These are phyloP conservation scores for Corylus avellana DNA, from an alignment of 306 rosid species.

Conservation along the genomic window DNA sequence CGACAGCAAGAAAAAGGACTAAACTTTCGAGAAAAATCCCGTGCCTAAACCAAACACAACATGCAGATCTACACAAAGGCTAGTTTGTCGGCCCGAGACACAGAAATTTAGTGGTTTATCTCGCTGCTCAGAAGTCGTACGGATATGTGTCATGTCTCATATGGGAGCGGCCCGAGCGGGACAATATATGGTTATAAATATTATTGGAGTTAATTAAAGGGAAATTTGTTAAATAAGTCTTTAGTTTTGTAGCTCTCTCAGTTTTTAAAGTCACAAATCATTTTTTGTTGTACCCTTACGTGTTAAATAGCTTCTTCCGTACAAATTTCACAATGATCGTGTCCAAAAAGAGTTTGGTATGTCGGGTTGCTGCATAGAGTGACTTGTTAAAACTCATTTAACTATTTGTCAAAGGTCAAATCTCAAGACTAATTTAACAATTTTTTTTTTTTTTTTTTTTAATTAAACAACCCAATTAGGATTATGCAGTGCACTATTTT, in stretches of 20 bases:
- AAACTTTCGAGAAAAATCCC: constrained; percentile 20
- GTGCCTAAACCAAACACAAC: constrained; percentile 14
- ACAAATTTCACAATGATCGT: too few species aligned
- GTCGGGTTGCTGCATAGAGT: too few species aligned
- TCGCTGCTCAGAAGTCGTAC: neutral
- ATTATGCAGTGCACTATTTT: neutral
- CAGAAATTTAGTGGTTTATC: neutral
- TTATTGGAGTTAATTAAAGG: neutral
- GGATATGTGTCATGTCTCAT: neutral
- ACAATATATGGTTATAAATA: neutral
- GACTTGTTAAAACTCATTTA: too few species aligned
- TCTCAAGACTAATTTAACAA: too few species aligned
- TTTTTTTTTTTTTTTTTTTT: too few species aligned
- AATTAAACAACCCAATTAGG: neutral
- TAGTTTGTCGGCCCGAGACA: neutral
- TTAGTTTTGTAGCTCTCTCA: too few species aligned
- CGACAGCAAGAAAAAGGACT: constrained; percentile 39
- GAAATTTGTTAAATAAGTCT: too few species aligned
- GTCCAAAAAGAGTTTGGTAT: too few species aligned
- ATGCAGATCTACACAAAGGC: neutral
- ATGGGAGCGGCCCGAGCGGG: neutral
- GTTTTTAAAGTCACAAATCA: too few species aligned
- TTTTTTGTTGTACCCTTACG: too few species aligned
- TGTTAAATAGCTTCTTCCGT: too few species aligned
- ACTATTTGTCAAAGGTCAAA: too few species aligned